A percentile compares a stretch with the other conserved stretches of the same genome.
These are phyloP conservation scores for Rosellinia necatrix DNA, from an alignment of 2,329 filamentous ascomycete genomes.

Conservation along the genomic window DNA sequence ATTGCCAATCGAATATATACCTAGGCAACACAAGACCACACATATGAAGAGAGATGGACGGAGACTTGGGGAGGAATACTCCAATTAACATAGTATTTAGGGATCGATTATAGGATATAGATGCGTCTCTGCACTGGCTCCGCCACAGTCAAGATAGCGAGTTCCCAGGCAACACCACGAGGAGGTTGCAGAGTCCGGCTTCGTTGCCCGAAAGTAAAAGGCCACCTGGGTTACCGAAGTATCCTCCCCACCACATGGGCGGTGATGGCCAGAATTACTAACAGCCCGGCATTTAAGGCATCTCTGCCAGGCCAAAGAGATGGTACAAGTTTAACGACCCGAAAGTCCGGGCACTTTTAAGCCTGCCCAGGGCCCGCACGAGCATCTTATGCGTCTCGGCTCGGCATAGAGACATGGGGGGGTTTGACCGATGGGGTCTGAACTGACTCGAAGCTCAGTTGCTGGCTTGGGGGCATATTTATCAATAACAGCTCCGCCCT, in stretches of 20 bases:
- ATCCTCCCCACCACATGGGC: too few species aligned
- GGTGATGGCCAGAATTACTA: too few species aligned
- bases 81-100: neutral
- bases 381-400: neutral
- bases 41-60: too few species aligned
- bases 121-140: conserved; percentile 12
- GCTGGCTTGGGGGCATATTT: neutral
- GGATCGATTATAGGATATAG: neutral
- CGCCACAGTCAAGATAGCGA: neutral
- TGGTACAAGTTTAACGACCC: neutral
- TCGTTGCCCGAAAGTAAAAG: too few species aligned
- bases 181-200: conserved; percentile 14
- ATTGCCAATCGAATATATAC: too few species aligned
- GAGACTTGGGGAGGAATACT: too few species aligned
- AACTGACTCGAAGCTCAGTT: neutral
- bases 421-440: too few species aligned
- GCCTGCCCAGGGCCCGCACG: neutral
- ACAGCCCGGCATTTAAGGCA: neutral
- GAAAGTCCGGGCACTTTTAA: neutral
- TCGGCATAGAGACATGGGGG: neutral
- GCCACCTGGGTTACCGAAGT: too few species aligned
- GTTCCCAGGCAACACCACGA: conserved; percentile 14
- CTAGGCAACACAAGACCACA: too few species aligned
- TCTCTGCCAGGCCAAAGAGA: neutral
- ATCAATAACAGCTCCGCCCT: neutral